Evolutionary conservation across 2,329 filamentous ascomycete genomes (phyloP).

Genomic region (Ophiocordyceps camponoti-rufipedis): DNA sequence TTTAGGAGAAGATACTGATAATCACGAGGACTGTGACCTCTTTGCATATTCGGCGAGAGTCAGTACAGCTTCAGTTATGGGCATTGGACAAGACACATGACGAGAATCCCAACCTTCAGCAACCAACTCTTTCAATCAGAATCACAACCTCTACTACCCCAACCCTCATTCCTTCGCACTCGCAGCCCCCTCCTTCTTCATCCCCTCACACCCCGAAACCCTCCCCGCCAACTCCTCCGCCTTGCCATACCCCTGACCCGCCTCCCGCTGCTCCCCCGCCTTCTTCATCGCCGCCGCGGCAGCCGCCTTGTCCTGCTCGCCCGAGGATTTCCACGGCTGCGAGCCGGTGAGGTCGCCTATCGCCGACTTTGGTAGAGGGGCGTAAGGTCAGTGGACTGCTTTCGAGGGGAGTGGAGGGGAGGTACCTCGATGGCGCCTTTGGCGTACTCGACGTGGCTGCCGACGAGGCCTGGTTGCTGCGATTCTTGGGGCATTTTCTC

Average conservation of each 20-base stretch:
- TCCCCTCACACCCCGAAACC: slow-evolving; percentile 48
- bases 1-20: no score
- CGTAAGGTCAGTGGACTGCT: no score
- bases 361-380: slow-evolving; percentile 29
- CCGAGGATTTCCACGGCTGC: slow-evolving; percentile 43
- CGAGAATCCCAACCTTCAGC: no score
- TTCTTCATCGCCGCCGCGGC: slow-evolving; percentile 45
- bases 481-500: slow-evolving; percentile 2
- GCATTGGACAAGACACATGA: no score
- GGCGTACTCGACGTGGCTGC: slow-evolving; percentile 47
- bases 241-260: slow-evolving; percentile 37
- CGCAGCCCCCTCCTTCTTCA: slow-evolving; percentile 42
- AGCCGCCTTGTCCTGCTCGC: slow-evolving; percentile 43
- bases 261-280: slow-evolving; percentile 36
- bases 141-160: no score
- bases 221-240: slow-evolving; percentile 47
- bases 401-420: no score
- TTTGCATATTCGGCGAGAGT: no score
- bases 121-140: no score
- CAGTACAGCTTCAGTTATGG: no score
- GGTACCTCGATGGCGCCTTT: slow-evolving; percentile 46
- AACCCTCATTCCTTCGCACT: slow-evolving; percentile 19
- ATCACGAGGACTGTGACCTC: no score
- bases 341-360: slow-evolving; percentile 45
- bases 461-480: slow-evolving; percentile 39